Evolutionary conservation across 140 eudicot genomes (phyloP).

Genomic region (Artemisia princeps): DNA sequence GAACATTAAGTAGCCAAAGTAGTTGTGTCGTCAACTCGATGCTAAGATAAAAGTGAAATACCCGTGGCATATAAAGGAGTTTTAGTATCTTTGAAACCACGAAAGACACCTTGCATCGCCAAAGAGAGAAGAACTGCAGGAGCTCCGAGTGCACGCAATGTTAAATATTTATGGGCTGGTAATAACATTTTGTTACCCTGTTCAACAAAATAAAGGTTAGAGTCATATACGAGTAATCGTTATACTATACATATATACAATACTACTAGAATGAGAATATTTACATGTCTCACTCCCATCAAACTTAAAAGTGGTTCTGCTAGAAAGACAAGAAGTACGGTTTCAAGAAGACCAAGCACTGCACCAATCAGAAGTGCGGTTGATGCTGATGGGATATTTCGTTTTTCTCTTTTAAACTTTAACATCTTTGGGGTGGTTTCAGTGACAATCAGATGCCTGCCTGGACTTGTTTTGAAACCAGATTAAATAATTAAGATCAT

Average conservation of each 20-base stretch:
- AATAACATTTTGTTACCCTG: conserved; percentile 43
- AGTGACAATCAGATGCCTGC: conserved; percentile 16
- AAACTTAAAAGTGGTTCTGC: conserved; percentile 49
- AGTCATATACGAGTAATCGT: background rate
- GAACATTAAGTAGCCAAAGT: background rate
- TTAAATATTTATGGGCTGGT: conserved; percentile 50
- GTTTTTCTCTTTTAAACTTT: conserved; percentile 19
- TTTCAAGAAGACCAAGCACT: conserved; percentile 45
- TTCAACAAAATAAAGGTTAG: background rate
- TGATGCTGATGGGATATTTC: conserved; percentile 62
- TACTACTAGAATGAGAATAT: background rate
- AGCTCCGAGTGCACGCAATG: conserved; percentile 52
- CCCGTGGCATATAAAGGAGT: conserved; percentile 84
- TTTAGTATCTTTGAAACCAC: conserved; percentile 74
- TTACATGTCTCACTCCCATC: conserved; percentile 59
- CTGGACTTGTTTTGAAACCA: conserved; percentile 18
- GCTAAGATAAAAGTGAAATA: conserved; percentile 15
- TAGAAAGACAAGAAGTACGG: conserved; percentile 35
- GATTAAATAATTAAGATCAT: conserved; percentile 13
- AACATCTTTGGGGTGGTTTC: background rate
- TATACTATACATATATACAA: background rate
- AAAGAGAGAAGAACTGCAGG: conserved; percentile 74
- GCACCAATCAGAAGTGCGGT: conserved; percentile 49
- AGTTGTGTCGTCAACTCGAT: background rate
- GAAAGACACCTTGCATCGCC: conserved; percentile 72